Conservation (phyloP, 2,329 filamentous ascomycete species). For the Cytospora mali region DNA sequence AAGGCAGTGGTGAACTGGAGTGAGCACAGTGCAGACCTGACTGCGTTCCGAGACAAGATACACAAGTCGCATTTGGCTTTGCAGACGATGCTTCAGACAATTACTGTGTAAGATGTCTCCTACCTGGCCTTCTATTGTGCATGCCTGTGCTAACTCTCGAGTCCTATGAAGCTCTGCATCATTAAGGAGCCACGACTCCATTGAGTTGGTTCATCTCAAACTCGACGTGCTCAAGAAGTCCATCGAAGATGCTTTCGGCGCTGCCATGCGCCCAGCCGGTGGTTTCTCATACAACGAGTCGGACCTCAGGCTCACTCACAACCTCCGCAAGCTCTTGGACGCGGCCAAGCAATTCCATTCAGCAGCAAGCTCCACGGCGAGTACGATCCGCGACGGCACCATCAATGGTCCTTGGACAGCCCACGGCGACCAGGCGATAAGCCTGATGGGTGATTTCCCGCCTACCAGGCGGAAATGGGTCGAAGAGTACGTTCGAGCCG, state of each 20-base stretch:
- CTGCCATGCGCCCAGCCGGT: constrained; percentile 27
- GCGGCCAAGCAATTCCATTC: constrained; percentile 34
- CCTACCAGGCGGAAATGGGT: constrained; percentile 28
- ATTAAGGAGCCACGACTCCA: constrained; percentile 28
- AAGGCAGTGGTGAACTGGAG: constrained; percentile 29
- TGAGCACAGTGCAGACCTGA: constrained; percentile 29
- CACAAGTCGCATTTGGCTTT: constrained; percentile 35
- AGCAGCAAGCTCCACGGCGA: constrained; percentile 32
- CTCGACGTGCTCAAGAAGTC: constrained; percentile 30
- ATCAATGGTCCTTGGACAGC: constrained; percentile 18
- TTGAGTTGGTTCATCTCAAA: constrained; percentile 30
- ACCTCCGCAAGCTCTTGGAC: constrained; percentile 32
- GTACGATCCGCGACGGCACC: constrained; percentile 26
- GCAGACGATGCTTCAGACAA: constrained; percentile 35
- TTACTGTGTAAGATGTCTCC: constrained; percentile 29
- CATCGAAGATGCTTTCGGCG: constrained; percentile 31
- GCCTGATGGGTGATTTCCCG: constrained; percentile 28
- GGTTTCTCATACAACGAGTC: constrained; percentile 23
- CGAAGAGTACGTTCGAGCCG: constrained; percentile 26
- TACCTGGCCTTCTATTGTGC: too few species aligned
- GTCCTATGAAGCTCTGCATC: constrained; percentile 29
- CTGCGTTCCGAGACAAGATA: constrained; percentile 33
- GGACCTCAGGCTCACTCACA: constrained; percentile 27
- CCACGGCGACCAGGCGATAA: constrained; percentile 15
- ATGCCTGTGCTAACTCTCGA: background rate